Evolutionary conservation across 2,329 filamentous ascomycete species (phyloP), one percentile per base, ranked within the genome.

Genomic region (Stachybotrys elegans): DNA sequence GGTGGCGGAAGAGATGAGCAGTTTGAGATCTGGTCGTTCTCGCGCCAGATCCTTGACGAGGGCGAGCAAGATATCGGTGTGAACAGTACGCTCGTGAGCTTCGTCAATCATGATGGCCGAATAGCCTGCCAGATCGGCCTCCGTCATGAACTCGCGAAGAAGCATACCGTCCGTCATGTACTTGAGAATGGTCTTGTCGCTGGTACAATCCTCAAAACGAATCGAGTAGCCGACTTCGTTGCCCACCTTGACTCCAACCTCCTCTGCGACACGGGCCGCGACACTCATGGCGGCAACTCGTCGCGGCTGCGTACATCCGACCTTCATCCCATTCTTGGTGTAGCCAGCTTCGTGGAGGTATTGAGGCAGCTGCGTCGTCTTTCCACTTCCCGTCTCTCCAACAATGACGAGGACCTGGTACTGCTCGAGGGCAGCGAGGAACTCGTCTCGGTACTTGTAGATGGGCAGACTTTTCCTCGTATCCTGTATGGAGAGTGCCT

Each of bases 141-240:
- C 89, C 0, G 88, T 92, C 69, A 96, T 80, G 51, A 96, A 86
- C 60, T 95, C 89, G 59, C 90, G 78, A 22, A 97, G 72, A 31
- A 97, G 71, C 86, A 97, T 95, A 60, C 93, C 93, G 58, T 98
- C 93, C 0, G 93, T 98, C 86, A 95, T 92, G 66, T 95, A 97
- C 65, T 95, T 94, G 43, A 98, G 69, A 7, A 92, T 74, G 0
- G 93, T 97, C 68, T 95, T 94, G 57, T 95, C 89, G 60, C 82
- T 88, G 0, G 90, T 95, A 50, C 84, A 83, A 64, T 96, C 88
- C 61, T 98, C 93, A 56, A 97, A 98, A 48, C 93, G 86, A 54
- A 98, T 95, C 0, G 85, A 84, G 62, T 96, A 98, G 14, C 93
- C 93, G 21, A 97, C 92, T 59, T 96, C 89, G 49, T 88, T 86